Evolutionary conservation across 805 yeast species (phyloP).

Genomic region (Sugiyamaella smithiae): DNA sequence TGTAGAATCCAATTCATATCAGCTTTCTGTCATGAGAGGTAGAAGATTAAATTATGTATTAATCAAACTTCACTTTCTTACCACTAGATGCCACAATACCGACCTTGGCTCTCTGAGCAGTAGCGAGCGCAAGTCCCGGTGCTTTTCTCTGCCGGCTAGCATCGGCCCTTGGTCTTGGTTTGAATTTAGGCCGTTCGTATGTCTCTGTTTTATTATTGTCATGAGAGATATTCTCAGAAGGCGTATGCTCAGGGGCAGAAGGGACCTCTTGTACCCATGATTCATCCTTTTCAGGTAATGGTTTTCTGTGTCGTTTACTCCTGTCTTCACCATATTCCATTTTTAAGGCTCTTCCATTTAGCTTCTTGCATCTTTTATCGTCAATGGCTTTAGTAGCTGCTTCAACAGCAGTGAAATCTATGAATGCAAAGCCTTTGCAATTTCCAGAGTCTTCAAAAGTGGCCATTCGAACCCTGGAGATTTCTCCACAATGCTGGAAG

Average conservation of each 20-base stretch:
- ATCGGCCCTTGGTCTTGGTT: neutral
- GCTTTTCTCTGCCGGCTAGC: slow-evolving; percentile 24
- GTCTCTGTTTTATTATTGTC: too few species aligned
- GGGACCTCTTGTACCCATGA: slow-evolving; percentile 1
- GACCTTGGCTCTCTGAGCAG: slow-evolving; percentile 84
- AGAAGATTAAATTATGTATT: neutral
- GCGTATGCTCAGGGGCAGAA: neutral
- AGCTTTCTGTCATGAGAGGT: neutral
- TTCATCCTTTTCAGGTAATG: slow-evolving; percentile 14
- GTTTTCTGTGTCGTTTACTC: slow-evolving; percentile 52
- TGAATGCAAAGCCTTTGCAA: slow-evolving; percentile 93
- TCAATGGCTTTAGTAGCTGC: slow-evolving; percentile 82
- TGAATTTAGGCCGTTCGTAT: neutral
- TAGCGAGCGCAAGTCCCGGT: slow-evolving; percentile 81
- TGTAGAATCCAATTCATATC: neutral
- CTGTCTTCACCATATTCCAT: slow-evolving; percentile 96
- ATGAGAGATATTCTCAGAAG: neutral
- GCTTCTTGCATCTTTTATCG: slow-evolving; percentile 61
- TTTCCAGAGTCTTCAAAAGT: slow-evolving; percentile 96
- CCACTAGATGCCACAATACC: slow-evolving; percentile 91
- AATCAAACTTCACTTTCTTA: slow-evolving; percentile 71
- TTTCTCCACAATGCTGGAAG: slow-evolving; percentile 90
- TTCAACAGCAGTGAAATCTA: slow-evolving; percentile 76
- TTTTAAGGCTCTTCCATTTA: slow-evolving; percentile 73
- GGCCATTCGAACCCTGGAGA: slow-evolving; percentile 84